A percentile compares a stretch with the other conserved stretches of the same genome.
Evolutionary conservation across 257 asterid genomes (phyloP).

Genomic region (Solanum lycopersicoides): DNA sequence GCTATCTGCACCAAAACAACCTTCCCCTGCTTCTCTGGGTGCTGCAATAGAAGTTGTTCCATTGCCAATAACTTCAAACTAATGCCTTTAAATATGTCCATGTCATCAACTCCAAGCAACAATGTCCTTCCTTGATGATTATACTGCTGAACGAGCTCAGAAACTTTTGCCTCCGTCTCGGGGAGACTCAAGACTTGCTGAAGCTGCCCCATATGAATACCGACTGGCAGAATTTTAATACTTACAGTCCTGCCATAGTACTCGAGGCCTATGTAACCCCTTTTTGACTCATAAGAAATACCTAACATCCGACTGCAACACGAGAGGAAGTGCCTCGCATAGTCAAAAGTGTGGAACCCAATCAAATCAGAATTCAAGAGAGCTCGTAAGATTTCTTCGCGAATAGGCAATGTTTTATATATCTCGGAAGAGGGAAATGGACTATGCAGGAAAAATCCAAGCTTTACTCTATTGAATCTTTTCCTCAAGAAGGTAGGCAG

Average conservation of each 20-base stretch:
- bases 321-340: conserved; percentile 83
- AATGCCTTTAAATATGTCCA: conserved; percentile 87
- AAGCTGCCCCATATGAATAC: conserved; percentile 87
- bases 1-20: conserved; percentile 87
- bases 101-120: conserved; percentile 83
- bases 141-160: conserved; percentile 49
- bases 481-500: conserved; percentile 83
- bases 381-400: conserved; percentile 73
- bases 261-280: conserved; percentile 86
- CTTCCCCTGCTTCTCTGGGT: conserved; percentile 84
- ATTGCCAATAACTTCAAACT: conserved; percentile 74
- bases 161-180: conserved; percentile 53
- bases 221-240: conserved; percentile 88
- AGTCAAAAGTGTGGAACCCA: conserved; percentile 84
- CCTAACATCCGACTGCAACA: conserved; percentile 91
- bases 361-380: conserved; percentile 70
- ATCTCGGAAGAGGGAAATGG: conserved; percentile 86
- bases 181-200: conserved; percentile 57
- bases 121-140: conserved; percentile 48
- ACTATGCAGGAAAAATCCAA: conserved; percentile 79
- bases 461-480: conserved; percentile 78
- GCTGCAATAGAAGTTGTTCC: conserved; percentile 71
- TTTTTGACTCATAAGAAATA: conserved; percentile 67
- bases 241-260: conserved; percentile 89
- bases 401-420: conserved; percentile 65